Conservation (phyloP, 1,284 basidiomycete genomes). For the Pseudozyma sp. region DNA sequence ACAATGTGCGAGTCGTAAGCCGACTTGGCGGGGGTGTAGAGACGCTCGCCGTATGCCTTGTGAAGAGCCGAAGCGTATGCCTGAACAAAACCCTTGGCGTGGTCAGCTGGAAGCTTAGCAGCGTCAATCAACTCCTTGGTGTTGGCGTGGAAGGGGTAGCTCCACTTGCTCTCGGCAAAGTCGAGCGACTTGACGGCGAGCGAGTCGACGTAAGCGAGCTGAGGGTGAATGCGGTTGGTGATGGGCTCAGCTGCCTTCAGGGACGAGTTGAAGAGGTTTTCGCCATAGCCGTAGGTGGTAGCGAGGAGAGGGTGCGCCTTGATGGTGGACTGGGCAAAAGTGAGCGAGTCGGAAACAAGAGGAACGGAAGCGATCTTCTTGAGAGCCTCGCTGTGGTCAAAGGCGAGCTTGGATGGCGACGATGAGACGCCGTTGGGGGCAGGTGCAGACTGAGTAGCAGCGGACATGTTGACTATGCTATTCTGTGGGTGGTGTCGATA, state of each 20-base stretch:
- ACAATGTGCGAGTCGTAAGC: slow-evolving; percentile 59
- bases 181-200: slow-evolving; percentile 60
- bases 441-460: slow-evolving; percentile 48
- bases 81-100: slow-evolving; percentile 46
- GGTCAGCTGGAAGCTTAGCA: slow-evolving; percentile 57
- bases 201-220: slow-evolving; percentile 62
- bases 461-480: slow-evolving; percentile 26
- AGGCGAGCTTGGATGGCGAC: slow-evolving; percentile 42
- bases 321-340: slow-evolving; percentile 60
- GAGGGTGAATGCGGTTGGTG: slow-evolving; percentile 57
- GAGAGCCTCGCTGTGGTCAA: slow-evolving; percentile 55
- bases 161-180: slow-evolving; percentile 65
- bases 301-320: slow-evolving; percentile 57
- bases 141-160: slow-evolving; percentile 67
- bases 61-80: slow-evolving; percentile 50
- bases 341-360: slow-evolving; percentile 60
- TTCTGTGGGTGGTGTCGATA: slow-evolving; percentile 5
- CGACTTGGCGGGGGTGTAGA: slow-evolving; percentile 59
- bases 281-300: slow-evolving; percentile 57
- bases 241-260: slow-evolving; percentile 61
- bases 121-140: slow-evolving; percentile 54
- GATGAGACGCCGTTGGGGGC: slow-evolving; percentile 37
- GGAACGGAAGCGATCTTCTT: slow-evolving; percentile 59
- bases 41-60: slow-evolving; percentile 59
- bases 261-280: slow-evolving; percentile 49